phyloP scores from a whole-genome alignment of 371 early-diverging fungal species.

The Chytridium lagenaria region DNA sequence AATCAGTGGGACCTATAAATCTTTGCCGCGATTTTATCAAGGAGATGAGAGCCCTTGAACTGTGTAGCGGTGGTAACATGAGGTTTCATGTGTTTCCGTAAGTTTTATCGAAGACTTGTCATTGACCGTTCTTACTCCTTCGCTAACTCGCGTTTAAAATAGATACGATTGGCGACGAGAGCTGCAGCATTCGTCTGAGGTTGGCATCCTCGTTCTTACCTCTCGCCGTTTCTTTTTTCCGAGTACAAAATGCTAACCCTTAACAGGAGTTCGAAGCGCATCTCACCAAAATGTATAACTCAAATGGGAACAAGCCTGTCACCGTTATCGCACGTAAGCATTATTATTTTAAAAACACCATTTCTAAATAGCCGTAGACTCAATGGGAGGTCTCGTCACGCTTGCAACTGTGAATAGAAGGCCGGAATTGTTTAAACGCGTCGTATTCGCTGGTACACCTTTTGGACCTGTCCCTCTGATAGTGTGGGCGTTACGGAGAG shows the following conservation, averaged over 20 bases:
- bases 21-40: constrained; percentile 32
- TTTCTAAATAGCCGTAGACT: constrained; percentile 11
- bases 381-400: constrained; percentile 40
- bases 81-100: constrained; percentile 31
- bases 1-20: constrained; percentile 38
- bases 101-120: background rate
- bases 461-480: constrained; percentile 36
- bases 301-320: constrained; percentile 30
- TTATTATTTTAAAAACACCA: background rate
- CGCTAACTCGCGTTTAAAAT: too few species aligned
- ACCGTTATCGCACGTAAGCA: constrained; percentile 32
- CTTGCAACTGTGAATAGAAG: constrained; percentile 28
- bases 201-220: too few species aligned
- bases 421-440: constrained; percentile 33
- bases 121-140: too few species aligned
- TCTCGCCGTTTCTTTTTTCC: too few species aligned
- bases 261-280: constrained; percentile 20
- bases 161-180: constrained; percentile 39
- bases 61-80: constrained; percentile 27
- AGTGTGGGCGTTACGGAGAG: constrained; percentile 32
- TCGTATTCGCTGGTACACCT: constrained; percentile 35
- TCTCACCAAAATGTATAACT: constrained; percentile 20
- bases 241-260: too few species aligned
- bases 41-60: constrained; percentile 23
- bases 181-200: constrained; percentile 21